Conservation (phyloP, 345 rosid genomes). For the Diplotaxis tenuifolia region DNA sequence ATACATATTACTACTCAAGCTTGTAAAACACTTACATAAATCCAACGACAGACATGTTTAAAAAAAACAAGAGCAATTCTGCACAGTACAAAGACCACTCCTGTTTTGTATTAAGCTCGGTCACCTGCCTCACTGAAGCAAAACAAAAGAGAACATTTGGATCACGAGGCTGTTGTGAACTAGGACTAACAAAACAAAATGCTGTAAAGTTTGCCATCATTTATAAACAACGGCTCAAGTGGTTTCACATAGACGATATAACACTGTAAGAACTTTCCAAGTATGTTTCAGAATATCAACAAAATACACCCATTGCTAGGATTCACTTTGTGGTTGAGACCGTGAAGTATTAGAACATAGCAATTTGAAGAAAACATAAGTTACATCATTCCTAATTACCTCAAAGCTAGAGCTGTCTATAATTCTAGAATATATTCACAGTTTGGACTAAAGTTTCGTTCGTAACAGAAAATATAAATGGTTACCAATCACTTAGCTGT, state of each 20-base stretch:
- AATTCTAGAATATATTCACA: no score
- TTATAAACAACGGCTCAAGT: not conserved
- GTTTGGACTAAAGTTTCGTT: no score
- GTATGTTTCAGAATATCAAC: no score
- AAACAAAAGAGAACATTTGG: not conserved
- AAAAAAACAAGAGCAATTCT: slow-evolving; percentile 11
- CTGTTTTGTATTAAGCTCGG: not conserved
- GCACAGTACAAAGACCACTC: slow-evolving; percentile 16
- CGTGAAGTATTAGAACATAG: no score
- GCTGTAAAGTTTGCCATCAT: not conserved
- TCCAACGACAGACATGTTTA: slow-evolving; percentile 8
- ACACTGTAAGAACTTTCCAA: slow-evolving; percentile 1
- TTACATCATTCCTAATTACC: no score
- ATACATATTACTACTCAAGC: slow-evolving; percentile 17
- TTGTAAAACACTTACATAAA: slow-evolving; percentile 13
- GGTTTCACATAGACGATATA: not conserved
- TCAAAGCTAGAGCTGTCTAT: no score
- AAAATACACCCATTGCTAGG: no score
- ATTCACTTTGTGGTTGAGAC: not conserved
- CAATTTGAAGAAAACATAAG: no score
- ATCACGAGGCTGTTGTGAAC: slow-evolving; percentile 1
- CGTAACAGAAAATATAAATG: no score
- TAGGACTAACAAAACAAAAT: not conserved
- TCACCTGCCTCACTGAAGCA: slow-evolving; percentile 24
- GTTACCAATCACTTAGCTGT: not conserved